Conservation (phyloP, 2,329 filamentous ascomycete species). For the Zalaria obscura region DNA sequence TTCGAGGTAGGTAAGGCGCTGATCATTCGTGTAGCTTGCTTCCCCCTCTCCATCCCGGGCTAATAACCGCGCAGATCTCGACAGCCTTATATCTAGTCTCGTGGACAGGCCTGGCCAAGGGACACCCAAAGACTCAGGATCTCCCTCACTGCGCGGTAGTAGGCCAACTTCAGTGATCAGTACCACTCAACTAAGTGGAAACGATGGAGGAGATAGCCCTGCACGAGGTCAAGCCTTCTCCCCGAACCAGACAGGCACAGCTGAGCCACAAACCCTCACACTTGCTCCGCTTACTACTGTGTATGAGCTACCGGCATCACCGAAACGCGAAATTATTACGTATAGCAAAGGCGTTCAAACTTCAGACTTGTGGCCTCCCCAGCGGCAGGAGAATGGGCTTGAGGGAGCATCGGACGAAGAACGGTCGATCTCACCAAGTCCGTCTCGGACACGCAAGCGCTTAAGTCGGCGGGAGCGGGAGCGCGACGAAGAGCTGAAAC, state of each 20-base stretch:
- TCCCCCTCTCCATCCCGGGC: constrained; percentile 57
- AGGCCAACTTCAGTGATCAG: constrained; percentile 79
- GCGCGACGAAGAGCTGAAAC: constrained; percentile 75
- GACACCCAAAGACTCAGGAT: constrained; percentile 34
- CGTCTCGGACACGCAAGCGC: constrained; percentile 49
- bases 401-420: constrained; percentile 44
- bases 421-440: constrained; percentile 39
- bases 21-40: constrained; percentile 38
- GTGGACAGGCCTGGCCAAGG: constrained; percentile 61
- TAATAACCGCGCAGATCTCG: constrained; percentile 62
- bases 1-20: constrained; percentile 8
- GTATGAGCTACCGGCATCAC: constrained; percentile 65
- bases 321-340: constrained; percentile 66
- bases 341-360: constrained; percentile 98
- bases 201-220: constrained; percentile 27
- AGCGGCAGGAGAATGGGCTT: constrained; percentile 31
- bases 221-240: constrained; percentile 13
- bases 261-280: constrained; percentile 54
- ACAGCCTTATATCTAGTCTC: constrained; percentile 71
- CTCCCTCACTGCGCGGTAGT: constrained; percentile 41
- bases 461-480: constrained; percentile 67
- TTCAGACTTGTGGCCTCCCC: constrained; percentile 53
- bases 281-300: constrained; percentile 62
- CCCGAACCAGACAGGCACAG: constrained; percentile 17
- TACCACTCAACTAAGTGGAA: constrained; percentile 65